Conservation (phyloP, 805 yeast species). For the Candida ascalaphidarum region DNA sequence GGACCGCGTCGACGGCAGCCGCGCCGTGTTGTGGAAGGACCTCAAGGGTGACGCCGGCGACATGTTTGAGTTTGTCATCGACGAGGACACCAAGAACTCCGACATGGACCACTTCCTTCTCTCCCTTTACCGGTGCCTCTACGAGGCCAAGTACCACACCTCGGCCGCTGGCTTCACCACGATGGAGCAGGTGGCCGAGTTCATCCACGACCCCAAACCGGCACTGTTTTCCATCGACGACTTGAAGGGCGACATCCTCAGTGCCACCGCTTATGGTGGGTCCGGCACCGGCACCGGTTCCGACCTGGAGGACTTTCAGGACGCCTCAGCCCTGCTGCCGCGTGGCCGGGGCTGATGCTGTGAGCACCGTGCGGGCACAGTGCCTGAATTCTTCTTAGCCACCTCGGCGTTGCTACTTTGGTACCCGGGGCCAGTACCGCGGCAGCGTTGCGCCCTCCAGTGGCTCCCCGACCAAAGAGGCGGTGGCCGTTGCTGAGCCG, state of each 20-base stretch:
- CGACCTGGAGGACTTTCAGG: constrained; percentile 9
- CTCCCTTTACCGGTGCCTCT: constrained; percentile 59
- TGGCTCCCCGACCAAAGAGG: no score
- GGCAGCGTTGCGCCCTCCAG: no score
- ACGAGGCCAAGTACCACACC: constrained; percentile 62
- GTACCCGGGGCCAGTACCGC: no score
- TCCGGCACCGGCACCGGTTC: constrained; percentile 4
- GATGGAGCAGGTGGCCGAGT: constrained; percentile 45
- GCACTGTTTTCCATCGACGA: constrained; percentile 9
- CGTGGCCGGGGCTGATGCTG: no score
- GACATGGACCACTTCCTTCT: constrained; percentile 57
- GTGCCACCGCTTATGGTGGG: constrained; percentile 2
- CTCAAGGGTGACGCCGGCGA: constrained; percentile 83
- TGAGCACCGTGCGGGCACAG: no score
- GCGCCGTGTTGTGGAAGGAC: constrained; percentile 73
- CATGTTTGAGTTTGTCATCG: constrained; percentile 70
- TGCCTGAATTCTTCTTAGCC: no score
- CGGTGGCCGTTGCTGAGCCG: no score
- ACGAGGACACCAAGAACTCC: constrained; percentile 44
- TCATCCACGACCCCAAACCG: constrained; percentile 30
- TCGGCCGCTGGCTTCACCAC: constrained; percentile 37
- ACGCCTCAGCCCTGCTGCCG: no score
- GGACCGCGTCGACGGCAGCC: constrained; percentile 43
- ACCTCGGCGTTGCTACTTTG: no score
- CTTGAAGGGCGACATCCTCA: constrained; percentile 14